Conservation (phyloP, 441 rosid species). For the Capsella rubella region DNA sequence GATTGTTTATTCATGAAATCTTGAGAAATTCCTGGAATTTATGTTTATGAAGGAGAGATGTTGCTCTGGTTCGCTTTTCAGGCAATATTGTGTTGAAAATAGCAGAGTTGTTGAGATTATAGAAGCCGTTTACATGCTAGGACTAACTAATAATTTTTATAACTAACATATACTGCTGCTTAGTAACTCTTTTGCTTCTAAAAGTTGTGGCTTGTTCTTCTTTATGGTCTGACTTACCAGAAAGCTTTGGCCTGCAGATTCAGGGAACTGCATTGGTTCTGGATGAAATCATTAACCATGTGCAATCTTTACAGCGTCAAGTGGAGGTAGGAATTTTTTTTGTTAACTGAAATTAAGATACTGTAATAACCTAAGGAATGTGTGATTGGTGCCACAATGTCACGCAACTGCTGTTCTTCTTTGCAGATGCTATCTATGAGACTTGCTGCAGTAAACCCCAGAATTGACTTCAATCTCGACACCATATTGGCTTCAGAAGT, state of each 20-base stretch:
- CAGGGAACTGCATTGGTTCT: slow-evolving; percentile 85
- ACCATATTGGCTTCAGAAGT: slow-evolving; percentile 73
- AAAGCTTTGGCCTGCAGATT: slow-evolving; percentile 62
- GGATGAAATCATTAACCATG: slow-evolving; percentile 91
- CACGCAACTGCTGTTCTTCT: slow-evolving; percentile 16
- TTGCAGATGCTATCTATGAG: slow-evolving; percentile 92
- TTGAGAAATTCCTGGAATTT: not conserved
- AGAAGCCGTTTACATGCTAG: slow-evolving; percentile 22
- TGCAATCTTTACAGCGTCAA: slow-evolving; percentile 78
- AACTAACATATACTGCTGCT: not conserved
- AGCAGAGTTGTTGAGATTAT: slow-evolving; percentile 6
- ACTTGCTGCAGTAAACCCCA: slow-evolving; percentile 85
- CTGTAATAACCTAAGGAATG: slow-evolving; percentile 2
- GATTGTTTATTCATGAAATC: slow-evolving; percentile 29
- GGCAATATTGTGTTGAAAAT: slow-evolving; percentile 5
- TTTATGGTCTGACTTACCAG: slow-evolving; percentile 15
- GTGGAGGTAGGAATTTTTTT: slow-evolving; percentile 67
- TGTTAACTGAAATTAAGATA: slow-evolving; percentile 1
- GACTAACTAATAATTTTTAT: not conserved
- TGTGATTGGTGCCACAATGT: slow-evolving; percentile 17
- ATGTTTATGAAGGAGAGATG: not conserved
- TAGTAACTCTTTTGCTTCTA: not conserved
- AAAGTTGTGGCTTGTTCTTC: not conserved
- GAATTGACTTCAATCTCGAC: slow-evolving; percentile 82
- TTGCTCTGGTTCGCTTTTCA: slow-evolving; percentile 10